Evolutionary conservation across 75 land plant species (phyloP).

Genomic region (Gnetum montanum): DNA sequence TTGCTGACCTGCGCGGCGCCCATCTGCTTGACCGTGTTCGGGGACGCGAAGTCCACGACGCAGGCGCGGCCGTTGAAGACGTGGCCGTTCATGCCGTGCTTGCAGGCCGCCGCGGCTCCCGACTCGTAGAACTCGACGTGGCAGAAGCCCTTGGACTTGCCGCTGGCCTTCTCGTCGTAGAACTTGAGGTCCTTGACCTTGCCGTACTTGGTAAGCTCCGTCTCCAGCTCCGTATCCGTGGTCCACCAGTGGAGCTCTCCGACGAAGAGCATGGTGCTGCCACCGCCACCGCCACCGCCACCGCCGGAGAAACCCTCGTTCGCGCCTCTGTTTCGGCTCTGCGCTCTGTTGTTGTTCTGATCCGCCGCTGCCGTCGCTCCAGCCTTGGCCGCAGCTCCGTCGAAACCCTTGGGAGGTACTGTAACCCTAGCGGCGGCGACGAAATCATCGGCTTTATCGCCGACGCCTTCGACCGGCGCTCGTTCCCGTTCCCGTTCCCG

Average conservation of each 20-base stretch:
- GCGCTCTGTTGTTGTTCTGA: not conserved
- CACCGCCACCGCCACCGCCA: slow-evolving; percentile 19
- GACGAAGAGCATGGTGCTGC: slow-evolving; percentile 66
- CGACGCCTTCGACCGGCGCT: slow-evolving; percentile 6
- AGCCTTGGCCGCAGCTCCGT: slow-evolving; percentile 5
- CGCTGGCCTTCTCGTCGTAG: slow-evolving; percentile 91
- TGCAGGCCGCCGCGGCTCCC: slow-evolving; percentile 61
- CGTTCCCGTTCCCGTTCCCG: slow-evolving; percentile 2
- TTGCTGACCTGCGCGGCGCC: slow-evolving; percentile 46
- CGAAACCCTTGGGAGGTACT: not conserved
- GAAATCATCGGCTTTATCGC: slow-evolving; percentile 4
- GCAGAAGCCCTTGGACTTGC: slow-evolving; percentile 89
- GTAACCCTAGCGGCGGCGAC: slow-evolving; percentile 2
- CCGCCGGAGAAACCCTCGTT: slow-evolving; percentile 1
- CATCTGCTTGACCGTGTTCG: slow-evolving; percentile 58
- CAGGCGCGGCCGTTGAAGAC: slow-evolving; percentile 83
- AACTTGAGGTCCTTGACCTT: slow-evolving; percentile 76
- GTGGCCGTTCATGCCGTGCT: slow-evolving; percentile 88
- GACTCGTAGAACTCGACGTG: slow-evolving; percentile 86
- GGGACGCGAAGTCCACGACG: slow-evolving; percentile 76
- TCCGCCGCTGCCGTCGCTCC: slow-evolving; percentile 3
- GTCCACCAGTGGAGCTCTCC: slow-evolving; percentile 99
- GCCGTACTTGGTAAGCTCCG: slow-evolving; percentile 69
- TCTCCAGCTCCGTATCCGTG: slow-evolving; percentile 87
- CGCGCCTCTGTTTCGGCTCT: slow-evolving; percentile 3